Conservation (phyloP, 2,329 filamentous ascomycete species). For the Colletotrichum scovillei region DNA sequence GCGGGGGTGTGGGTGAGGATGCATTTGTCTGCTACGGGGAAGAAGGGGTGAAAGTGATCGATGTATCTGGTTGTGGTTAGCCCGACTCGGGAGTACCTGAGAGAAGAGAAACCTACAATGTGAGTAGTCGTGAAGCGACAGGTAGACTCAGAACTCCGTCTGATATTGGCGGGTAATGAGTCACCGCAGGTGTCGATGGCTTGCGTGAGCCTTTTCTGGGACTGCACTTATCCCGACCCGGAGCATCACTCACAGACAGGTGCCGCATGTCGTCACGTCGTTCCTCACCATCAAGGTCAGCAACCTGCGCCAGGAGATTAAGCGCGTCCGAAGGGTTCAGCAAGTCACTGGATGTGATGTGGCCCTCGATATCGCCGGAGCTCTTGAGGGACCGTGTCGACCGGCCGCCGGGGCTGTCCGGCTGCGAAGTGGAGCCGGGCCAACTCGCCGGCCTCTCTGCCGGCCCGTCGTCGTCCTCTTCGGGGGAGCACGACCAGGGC, state of each 20-base stretch:
- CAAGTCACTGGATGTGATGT: constrained; percentile 52
- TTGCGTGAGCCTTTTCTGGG: constrained; percentile 5
- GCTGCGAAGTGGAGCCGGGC: constrained; percentile 29
- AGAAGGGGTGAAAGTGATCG: constrained; percentile 76
- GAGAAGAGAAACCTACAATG: background rate
- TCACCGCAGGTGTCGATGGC: background rate
- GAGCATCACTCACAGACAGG: constrained; percentile 23
- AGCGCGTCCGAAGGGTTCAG: constrained; percentile 55
- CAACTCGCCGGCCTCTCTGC: constrained; percentile 23
- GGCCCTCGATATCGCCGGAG: constrained; percentile 47
- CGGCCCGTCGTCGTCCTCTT: constrained; percentile 21
- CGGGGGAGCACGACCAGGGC: constrained; percentile 35
- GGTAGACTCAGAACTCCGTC: constrained; percentile 43
- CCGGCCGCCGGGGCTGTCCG: constrained; percentile 34
- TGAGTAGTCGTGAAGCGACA: constrained; percentile 29
- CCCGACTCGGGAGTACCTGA: too few relatives aligned
- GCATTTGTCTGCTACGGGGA: constrained; percentile 72
- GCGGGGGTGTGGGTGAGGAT: constrained; percentile 70
- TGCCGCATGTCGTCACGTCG: constrained; percentile 29
- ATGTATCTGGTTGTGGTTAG: constrained; percentile 61
- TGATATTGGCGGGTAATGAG: constrained; percentile 46
- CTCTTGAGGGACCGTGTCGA: constrained; percentile 27
- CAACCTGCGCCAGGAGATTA: constrained; percentile 53
- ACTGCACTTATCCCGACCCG: constrained; percentile 29
- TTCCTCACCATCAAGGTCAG: constrained; percentile 47